Conservation (phyloP, 2,329 filamentous ascomycete genomes). For the Hypoxylon sp. region DNA sequence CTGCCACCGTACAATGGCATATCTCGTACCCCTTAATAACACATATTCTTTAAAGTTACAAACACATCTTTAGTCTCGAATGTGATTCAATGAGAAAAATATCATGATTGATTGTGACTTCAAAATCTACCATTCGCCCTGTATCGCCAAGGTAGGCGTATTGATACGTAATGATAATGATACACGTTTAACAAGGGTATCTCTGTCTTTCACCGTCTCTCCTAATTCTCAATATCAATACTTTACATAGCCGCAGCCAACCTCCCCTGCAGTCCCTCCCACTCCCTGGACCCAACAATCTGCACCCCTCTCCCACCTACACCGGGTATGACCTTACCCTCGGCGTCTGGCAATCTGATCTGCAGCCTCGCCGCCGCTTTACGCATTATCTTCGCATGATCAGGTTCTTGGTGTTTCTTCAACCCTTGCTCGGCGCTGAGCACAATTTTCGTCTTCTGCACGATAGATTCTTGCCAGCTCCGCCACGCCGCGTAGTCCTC, state of each 20-base stretch:
- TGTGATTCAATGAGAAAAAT: neutral
- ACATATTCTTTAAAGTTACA: neutral
- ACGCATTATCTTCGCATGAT: conserved; percentile 51
- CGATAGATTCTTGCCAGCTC: conserved; percentile 69
- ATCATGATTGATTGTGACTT: conserved; percentile 15
- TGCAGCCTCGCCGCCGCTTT: conserved; percentile 64
- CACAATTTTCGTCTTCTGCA: conserved; percentile 67
- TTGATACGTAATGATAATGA: conserved; percentile 30
- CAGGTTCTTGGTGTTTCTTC: conserved; percentile 36
- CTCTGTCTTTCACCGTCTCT: conserved; percentile 15
- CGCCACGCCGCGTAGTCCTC: conserved; percentile 77
- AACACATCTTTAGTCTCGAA: conserved; percentile 1
- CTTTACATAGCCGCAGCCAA: conserved; percentile 50
- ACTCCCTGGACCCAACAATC: conserved; percentile 69
- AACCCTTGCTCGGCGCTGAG: conserved; percentile 41
- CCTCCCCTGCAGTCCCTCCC: conserved; percentile 68
- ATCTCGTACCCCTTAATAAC: neutral
- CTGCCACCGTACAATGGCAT: neutral
- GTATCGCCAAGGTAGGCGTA: conserved; percentile 14
- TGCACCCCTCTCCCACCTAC: conserved; percentile 60
- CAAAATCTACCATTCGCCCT: conserved; percentile 5
- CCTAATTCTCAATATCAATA: conserved; percentile 13
- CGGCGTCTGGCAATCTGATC: conserved; percentile 64
- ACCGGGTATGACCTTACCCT: conserved; percentile 62
- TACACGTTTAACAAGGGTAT: conserved; percentile 36